Conservation (phyloP, 2,329 filamentous ascomycete species). For the Curvularia sp. region DNA sequence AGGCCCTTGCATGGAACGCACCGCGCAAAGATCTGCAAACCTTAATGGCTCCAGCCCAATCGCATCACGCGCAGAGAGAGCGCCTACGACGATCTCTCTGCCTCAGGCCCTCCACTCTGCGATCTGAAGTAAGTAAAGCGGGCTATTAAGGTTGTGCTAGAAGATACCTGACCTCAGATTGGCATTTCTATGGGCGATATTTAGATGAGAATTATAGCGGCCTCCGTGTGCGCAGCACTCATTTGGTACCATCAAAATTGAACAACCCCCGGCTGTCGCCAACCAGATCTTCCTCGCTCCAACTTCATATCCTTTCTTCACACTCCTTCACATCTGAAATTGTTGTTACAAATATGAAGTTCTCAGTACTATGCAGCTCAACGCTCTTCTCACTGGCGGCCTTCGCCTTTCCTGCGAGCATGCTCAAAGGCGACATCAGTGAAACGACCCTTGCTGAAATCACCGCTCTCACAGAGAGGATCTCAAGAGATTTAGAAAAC, state of each 20-base stretch:
- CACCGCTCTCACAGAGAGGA: conserved; percentile 20
- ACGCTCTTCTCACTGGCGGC: conserved; percentile 19
- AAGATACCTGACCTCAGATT: conserved; percentile 8
- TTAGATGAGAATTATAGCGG: conserved; percentile 5
- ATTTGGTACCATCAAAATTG: conserved; percentile 6
- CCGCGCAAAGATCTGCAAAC: conserved; percentile 3
- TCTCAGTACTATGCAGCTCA: conserved; percentile 19
- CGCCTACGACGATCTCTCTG: conserved; percentile 5
- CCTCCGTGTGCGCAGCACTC: background rate
- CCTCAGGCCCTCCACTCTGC: conserved; percentile 1
- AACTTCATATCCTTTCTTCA: conserved; percentile 7
- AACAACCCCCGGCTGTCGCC: conserved; percentile 1
- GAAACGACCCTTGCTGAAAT: conserved; percentile 19
- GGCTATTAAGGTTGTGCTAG: conserved; percentile 2
- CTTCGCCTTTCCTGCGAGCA: conserved; percentile 22
- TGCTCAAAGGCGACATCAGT: conserved; percentile 22
- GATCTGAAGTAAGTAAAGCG: conserved; percentile 8
- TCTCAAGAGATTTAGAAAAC: conserved; percentile 15
- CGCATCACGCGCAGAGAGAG: background rate
- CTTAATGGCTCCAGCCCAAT: background rate
- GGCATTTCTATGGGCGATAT: conserved; percentile 8
- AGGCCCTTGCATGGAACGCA: conserved; percentile 3
- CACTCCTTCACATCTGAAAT: conserved; percentile 5
- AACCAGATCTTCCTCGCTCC: conserved; percentile 1
- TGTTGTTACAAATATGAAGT: conserved; percentile 17